Percentiles rank a stretch among this genome's conserved stretches.
phyloP scores from a whole-genome alignment of 352 stramenopile genomes.

The Elongisporangium prolatum region DNA sequence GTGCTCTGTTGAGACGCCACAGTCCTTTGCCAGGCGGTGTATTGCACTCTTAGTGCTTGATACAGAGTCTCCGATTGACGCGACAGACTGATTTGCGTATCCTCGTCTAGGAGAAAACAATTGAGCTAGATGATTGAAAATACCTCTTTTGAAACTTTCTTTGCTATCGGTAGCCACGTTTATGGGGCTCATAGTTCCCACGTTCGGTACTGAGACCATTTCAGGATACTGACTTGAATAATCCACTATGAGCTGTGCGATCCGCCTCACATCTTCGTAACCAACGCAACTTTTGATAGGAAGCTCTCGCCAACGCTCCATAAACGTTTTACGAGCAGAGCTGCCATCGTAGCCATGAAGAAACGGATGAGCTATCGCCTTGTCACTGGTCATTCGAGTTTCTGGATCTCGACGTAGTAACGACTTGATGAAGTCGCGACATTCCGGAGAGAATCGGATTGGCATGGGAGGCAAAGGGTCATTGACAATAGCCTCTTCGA shows the following conservation, averaged over 20 bases:
- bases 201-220: constrained; percentile 3
- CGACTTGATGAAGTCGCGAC: constrained; percentile 91
- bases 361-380: constrained; percentile 91
- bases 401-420: constrained; percentile 88
- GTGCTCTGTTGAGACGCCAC: constrained; percentile 11
- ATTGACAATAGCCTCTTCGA: constrained; percentile 79
- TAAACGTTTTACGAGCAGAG: constrained; percentile 26
- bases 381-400: constrained; percentile 68
- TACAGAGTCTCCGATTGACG: not conserved
- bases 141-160: not conserved
- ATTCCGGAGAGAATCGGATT: constrained; percentile 78
- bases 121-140: constrained; percentile 13
- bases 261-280: constrained; percentile 2
- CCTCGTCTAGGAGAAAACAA: constrained; percentile 5
- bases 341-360: constrained; percentile 42
- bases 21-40: constrained; percentile 8
- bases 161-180: not conserved
- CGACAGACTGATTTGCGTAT: not conserved
- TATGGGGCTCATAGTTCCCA: not conserved
- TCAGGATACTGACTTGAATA: constrained; percentile 11
- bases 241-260: constrained; percentile 14
- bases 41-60: not conserved
- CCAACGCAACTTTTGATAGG: constrained; percentile 10
- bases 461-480: constrained; percentile 69
- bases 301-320: constrained; percentile 31